Percentiles rank a stretch among this genome's conserved stretches.
phyloP scores from a whole-genome alignment of 2,329 filamentous ascomycete species.

The Apiospora arundinis region DNA sequence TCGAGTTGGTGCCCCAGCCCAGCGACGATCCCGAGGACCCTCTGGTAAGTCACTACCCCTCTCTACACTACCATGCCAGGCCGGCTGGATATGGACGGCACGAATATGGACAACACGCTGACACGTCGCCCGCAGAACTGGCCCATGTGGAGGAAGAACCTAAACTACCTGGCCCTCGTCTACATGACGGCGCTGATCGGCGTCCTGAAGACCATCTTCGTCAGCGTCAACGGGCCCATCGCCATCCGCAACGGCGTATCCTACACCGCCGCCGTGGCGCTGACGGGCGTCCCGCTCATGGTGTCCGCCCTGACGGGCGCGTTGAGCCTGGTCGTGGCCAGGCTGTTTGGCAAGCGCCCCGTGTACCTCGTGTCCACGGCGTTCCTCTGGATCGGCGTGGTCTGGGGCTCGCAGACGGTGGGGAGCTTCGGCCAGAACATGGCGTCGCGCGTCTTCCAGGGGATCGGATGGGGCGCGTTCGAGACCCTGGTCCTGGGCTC shows the following conservation, averaged over 20 bases:
- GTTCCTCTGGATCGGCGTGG: conserved; percentile 54
- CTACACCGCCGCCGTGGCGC: conserved; percentile 53
- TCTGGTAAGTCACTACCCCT: conserved; percentile 46
- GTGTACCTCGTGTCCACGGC: conserved; percentile 56
- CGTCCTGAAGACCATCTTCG: conserved; percentile 61
- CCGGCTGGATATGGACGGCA: not conserved
- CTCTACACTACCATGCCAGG: not conserved
- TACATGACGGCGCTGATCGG: conserved; percentile 53
- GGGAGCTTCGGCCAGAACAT: conserved; percentile 53
- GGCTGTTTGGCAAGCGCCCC: conserved; percentile 59
- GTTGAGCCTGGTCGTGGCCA: conserved; percentile 48
- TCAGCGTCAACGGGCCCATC: conserved; percentile 54
- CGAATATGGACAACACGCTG: no score
- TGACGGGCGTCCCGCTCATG: conserved; percentile 61
- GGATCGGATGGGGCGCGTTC: conserved; percentile 64
- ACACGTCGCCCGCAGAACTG: conserved; percentile 55
- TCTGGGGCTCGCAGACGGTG: conserved; percentile 56
- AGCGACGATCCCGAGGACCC: conserved; percentile 62
- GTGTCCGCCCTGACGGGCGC: conserved; percentile 55
- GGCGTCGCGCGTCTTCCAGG: conserved; percentile 60
- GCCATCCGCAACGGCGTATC: conserved; percentile 50
- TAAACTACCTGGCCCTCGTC: conserved; percentile 55
- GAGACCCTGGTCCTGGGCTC: conserved; percentile 59
- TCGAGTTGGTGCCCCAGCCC: conserved; percentile 61
- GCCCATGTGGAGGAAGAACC: conserved; percentile 60